Conservation (phyloP, 2,329 filamentous ascomycete genomes). For the Hypocrella siamensis region DNA sequence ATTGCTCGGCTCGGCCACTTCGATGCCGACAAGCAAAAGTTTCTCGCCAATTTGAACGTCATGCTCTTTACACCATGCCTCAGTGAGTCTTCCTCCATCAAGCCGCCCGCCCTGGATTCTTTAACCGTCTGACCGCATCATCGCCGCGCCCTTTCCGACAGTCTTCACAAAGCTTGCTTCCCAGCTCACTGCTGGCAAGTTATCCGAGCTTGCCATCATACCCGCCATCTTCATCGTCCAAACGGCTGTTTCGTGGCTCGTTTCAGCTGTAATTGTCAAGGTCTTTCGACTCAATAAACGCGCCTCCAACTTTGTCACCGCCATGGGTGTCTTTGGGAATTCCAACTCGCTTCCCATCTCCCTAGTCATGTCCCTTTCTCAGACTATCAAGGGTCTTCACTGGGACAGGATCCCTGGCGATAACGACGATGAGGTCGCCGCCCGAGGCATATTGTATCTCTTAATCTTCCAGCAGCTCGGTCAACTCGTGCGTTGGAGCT, state of each 20-base stretch:
- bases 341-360: slow-evolving; percentile 97
- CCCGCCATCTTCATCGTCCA: slow-evolving; percentile 87
- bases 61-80: slow-evolving; percentile 93
- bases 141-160: slow-evolving; percentile 15
- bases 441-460: slow-evolving; percentile 85
- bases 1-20: slow-evolving; percentile 84
- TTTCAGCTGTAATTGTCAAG: slow-evolving; percentile 55
- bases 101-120: too few relatives aligned
- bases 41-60: slow-evolving; percentile 90
- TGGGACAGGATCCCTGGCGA: slow-evolving; percentile 87
- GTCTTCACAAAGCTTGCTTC: slow-evolving; percentile 96
- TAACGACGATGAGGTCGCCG: slow-evolving; percentile 87
- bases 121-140: not conserved
- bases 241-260: slow-evolving; percentile 71
- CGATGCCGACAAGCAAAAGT: slow-evolving; percentile 90
- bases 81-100: slow-evolving; percentile 38
- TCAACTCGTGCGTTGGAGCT: slow-evolving; percentile 90
- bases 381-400: slow-evolving; percentile 81
- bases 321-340: slow-evolving; percentile 96
- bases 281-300: slow-evolving; percentile 70
- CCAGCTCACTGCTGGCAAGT: slow-evolving; percentile 80
- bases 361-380: slow-evolving; percentile 80
- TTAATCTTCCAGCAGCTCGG: slow-evolving; percentile 96
- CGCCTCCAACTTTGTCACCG: slow-evolving; percentile 84
- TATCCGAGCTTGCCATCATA: slow-evolving; percentile 81